Evolutionary conservation across 805 yeast species (phyloP).

Genomic region (Ogataea parapolymorpha): DNA sequence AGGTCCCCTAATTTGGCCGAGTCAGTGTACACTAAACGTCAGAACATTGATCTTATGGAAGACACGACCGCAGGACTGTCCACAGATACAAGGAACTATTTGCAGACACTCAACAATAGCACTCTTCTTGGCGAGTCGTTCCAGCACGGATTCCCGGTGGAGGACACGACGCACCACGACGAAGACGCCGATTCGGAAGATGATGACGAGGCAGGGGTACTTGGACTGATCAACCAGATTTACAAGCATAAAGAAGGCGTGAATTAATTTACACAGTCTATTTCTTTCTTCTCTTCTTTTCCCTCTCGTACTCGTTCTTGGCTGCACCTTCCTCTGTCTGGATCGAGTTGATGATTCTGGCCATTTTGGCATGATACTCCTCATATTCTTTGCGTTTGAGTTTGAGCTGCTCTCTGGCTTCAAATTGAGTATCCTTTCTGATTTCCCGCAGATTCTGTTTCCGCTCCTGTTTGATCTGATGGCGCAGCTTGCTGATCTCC

Average conservation of each 20-base stretch:
- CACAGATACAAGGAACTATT: constrained; percentile 21
- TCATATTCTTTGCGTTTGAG: constrained; percentile 73
- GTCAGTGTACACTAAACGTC: constrained; percentile 15
- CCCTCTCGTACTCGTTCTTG: constrained; percentile 87
- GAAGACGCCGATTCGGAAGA: constrained; percentile 33
- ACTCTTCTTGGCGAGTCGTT: constrained; percentile 43
- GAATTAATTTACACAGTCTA: constrained; percentile 7
- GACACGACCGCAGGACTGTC: constrained; percentile 31
- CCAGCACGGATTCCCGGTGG: constrained; percentile 35
- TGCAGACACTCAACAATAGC: constrained; percentile 30
- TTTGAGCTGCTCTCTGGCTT: constrained; percentile 77
- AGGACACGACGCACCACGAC: constrained; percentile 16
- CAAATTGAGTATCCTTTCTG: constrained; percentile 83
- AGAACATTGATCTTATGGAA: constrained; percentile 22
- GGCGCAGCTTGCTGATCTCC: constrained; percentile 78
- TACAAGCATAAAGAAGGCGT: constrained; percentile 48
- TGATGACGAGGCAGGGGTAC: constrained; percentile 42
- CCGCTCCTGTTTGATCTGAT: constrained; percentile 86
- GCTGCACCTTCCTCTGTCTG: constrained; percentile 95
- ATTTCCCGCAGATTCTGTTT: constrained; percentile 86
- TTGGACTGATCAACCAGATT: constrained; percentile 75
- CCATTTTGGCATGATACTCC: constrained; percentile 87
- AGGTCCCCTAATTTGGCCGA: constrained; percentile 13
- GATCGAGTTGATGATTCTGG: constrained; percentile 78
- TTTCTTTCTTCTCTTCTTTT: constrained; percentile 49